Base-by-base conservation (phyloP, 768 basidiomycete genomes). In the Mycena epipterygia region DNA sequence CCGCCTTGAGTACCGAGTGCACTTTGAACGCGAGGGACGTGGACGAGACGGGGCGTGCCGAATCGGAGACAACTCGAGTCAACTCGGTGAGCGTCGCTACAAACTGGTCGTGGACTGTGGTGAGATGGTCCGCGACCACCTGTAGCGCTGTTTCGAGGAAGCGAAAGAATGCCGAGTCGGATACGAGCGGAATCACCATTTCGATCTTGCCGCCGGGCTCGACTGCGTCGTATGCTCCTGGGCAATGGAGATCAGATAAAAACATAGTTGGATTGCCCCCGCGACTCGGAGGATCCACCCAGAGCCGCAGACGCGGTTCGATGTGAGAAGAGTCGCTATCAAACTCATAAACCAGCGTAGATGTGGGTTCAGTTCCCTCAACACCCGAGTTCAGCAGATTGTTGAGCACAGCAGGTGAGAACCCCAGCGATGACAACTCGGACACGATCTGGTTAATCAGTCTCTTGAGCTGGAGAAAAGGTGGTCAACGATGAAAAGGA, bases 131-230 rank as follows among this genome's bases (percentile, higher is more conserved):
- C 13, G 85, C 82, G 58, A 87, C 87, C 0, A 89, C 84, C 49
- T 90, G 85, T 14, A 93, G 80, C 7, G 89, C 85, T 0, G 86
- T 84, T 1, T 87, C 88, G 56, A 98, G 87, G 30, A 94, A 86
- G 25, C 89, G 85, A 79, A 95, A 94, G 83, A 98, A 98, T 3
- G 89, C 89, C 16, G 88, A 84, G 76, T 97, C 95, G 37, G 93
- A 90, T n/a, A 87, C 85, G 8, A 98, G 88, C 3, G 94, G 92
- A 37, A 97, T 91, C 60, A 94, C 85, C 8, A 95, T 77, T 75
- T 96, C 92, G 41, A 64, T 57, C 35, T 63, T 37, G 49, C 39
- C 32, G 14, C 35, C 12, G 25, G n/a, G 6, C 30, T 44, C 63
- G 35, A 57, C 37, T 12, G 19, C 21, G 21, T 76, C 76, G 35